Evolutionary conservation across 192 early-diverging fungal species (phyloP).

Genomic region (Mortierella claussenii): DNA sequence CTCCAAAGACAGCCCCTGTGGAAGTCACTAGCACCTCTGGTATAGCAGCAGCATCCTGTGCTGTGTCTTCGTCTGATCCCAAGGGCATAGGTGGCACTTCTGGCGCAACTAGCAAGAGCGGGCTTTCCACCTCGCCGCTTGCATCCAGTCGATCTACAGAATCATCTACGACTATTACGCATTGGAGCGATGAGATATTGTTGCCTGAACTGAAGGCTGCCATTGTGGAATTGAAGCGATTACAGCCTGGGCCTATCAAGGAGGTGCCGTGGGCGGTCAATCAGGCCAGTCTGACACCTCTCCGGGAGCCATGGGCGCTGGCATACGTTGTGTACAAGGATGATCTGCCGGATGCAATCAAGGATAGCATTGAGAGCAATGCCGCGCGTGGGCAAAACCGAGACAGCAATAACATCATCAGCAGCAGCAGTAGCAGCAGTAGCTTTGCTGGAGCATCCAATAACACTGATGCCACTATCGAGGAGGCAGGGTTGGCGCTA

Average conservation of each 20-base stretch:
- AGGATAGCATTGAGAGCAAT: background rate
- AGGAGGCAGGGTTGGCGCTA: slow-evolving; percentile 20
- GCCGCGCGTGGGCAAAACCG: background rate
- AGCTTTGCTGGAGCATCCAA: too few relatives aligned
- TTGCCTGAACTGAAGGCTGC: slow-evolving; percentile 37
- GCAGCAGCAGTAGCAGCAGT: background rate
- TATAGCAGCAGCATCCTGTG: slow-evolving; percentile 13
- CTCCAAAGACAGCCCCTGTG: slow-evolving; percentile 22
- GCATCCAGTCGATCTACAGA: slow-evolving; percentile 4
- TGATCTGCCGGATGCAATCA: too few relatives aligned
- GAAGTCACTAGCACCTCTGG: slow-evolving; percentile 34
- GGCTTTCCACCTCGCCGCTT: background rate
- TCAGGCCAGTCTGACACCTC: slow-evolving; percentile 10
- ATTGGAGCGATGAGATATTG: slow-evolving; percentile 25
- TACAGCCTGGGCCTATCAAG: slow-evolving; percentile 41
- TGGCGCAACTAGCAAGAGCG: background rate
- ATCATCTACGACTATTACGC: background rate
- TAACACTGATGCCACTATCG: background rate
- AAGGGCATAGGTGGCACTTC: background rate
- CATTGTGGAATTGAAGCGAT: slow-evolving; percentile 23
- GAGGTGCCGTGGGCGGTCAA: slow-evolving; percentile 26
- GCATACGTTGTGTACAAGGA: slow-evolving; percentile 38
- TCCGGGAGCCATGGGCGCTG: slow-evolving; percentile 45
- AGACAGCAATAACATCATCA: background rate
- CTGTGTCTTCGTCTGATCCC: background rate